These are phyloP conservation scores for Bonia amplexicaulis DNA, from an alignment of 176 grass and related monocot species.

Conservation along the genomic window DNA sequence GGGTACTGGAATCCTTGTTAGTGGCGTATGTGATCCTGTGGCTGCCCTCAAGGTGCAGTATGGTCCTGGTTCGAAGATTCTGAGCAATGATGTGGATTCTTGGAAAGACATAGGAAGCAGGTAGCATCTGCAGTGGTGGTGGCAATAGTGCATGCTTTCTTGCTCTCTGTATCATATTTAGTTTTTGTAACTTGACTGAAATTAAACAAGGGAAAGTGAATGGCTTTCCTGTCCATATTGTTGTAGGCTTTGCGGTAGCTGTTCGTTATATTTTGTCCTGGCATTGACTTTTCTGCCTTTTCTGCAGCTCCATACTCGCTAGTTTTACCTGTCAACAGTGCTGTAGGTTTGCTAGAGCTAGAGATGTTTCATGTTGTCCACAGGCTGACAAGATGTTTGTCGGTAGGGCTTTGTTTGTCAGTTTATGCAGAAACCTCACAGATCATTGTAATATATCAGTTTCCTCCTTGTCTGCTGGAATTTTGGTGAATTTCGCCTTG, in stretches of 20 bases:
- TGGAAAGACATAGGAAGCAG: slow-evolving; percentile 75
- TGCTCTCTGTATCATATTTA: slow-evolving; percentile 81
- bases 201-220: slow-evolving; percentile 46
- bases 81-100: slow-evolving; percentile 43
- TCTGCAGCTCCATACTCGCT: slow-evolving; percentile 23
- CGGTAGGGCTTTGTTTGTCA: slow-evolving; percentile 30
- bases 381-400: slow-evolving; percentile 33
- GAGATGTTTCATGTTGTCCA: slow-evolving; percentile 12
- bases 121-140: slow-evolving; percentile 36
- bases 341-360: slow-evolving; percentile 32
- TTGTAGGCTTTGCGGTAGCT: slow-evolving; percentile 32
- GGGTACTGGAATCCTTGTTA: slow-evolving; percentile 39
- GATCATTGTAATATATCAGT: slow-evolving; percentile 41
- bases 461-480: slow-evolving; percentile 4
- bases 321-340: slow-evolving; percentile 27
- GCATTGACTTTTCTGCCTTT: slow-evolving; percentile 35
- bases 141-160: slow-evolving; percentile 49
- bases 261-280: slow-evolving; percentile 30
- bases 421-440: slow-evolving; percentile 49
- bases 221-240: slow-evolving; percentile 63
- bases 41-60: slow-evolving; percentile 53
- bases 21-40: slow-evolving; percentile 50
- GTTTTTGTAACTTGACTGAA: slow-evolving; percentile 76
- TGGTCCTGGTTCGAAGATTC: slow-evolving; percentile 39
- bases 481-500: slow-evolving; percentile 1